phyloP scores from a whole-genome alignment of 192 early-diverging fungal genomes.

The Funneliformis geosporum region DNA sequence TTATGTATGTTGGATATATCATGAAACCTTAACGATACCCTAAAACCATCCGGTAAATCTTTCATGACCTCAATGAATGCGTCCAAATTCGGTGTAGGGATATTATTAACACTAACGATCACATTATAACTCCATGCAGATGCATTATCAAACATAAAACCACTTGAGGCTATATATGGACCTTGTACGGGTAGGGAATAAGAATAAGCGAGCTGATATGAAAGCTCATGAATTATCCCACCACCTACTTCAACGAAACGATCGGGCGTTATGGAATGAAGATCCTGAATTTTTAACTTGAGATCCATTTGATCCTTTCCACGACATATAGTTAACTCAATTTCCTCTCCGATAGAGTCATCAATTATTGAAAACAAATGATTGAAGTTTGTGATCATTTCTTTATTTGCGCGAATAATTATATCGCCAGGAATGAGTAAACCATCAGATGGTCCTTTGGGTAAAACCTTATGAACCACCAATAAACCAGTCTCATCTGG shows the following conservation, averaged over 20 bases:
- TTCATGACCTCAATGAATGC: conserved; percentile 66
- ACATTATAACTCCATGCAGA: conserved; percentile 69
- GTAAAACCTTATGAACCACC: conserved; percentile 60
- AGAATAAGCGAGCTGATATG: conserved; percentile 73
- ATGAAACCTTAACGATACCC: conserved; percentile 67
- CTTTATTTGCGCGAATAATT: conserved; percentile 62
- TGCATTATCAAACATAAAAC: conserved; percentile 67
- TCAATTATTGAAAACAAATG: conserved; percentile 66
- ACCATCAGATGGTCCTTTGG: conserved; percentile 65
- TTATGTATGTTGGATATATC: conserved; percentile 78
- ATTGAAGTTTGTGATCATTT: conserved; percentile 72
- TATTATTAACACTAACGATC: conserved; percentile 66
- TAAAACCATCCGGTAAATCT: conserved; percentile 60
- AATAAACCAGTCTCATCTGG: conserved; percentile 75
- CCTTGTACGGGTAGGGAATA: conserved; percentile 74
- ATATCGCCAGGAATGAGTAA: conserved; percentile 72
- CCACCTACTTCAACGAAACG: conserved; percentile 86
- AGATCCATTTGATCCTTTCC: conserved; percentile 53
- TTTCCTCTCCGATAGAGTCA: conserved; percentile 50
- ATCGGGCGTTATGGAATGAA: conserved; percentile 80
- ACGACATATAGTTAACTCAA: conserved; percentile 60
- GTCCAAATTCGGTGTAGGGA: conserved; percentile 67
- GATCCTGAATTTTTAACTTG: conserved; percentile 58
- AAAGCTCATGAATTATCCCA: conserved; percentile 71
- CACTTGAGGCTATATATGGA: conserved; percentile 74